Base-by-base conservation (phyloP, 108 stramenopile genomes). In the Nitzschia sp. region DNA sequence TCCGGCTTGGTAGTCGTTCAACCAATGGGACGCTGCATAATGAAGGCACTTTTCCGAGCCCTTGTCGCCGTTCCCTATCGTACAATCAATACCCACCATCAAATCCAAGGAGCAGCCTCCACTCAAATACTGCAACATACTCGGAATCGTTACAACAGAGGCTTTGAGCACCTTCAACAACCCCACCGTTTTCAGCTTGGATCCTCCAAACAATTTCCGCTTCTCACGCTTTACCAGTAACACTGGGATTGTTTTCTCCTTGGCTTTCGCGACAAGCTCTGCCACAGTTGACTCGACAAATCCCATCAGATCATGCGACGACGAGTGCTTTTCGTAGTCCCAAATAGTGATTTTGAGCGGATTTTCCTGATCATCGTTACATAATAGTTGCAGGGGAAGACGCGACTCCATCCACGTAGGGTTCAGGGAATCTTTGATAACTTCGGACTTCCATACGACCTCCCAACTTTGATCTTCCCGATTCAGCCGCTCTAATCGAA, bases 11-110 rank as follows among this genome's bases (percentile, higher is more conserved):
- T 96, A 96, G 58, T 87, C 84, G 68, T 85, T 85, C 58, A 86
- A 29, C 70, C 64, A 76, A n/a, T 51, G 51, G 51, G 32, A 60
- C 23, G 55, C 55, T 15, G 67, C 56, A 68, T 77, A 82, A 70
- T 92, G 91, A 23, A 86, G 74, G 33, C 76, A 82, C 9, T 77
- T 68, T 9, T 83, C 85, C 2, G 59, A 51, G 33, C 78, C 65
- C 27, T 71, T 74, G 36, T 75, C 69, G 1, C 87, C 88, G 56
- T 93, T 93, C 25, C 74, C 80, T 17, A 66, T 59, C 11, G 80
- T 86, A 64, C 88, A 93, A 55, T 93, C 92, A 49, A 93, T 82
- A 15, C 83, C 92, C n/a, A 93, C 72, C 71, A 82, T 85, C 9
- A 93, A 66, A 67, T 85, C 86, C 33, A 93, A 67, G 21, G 87